Evolutionary conservation across 78 protist genomes (phyloP).

Genomic region (Dictyostelium firmibasis): DNA sequence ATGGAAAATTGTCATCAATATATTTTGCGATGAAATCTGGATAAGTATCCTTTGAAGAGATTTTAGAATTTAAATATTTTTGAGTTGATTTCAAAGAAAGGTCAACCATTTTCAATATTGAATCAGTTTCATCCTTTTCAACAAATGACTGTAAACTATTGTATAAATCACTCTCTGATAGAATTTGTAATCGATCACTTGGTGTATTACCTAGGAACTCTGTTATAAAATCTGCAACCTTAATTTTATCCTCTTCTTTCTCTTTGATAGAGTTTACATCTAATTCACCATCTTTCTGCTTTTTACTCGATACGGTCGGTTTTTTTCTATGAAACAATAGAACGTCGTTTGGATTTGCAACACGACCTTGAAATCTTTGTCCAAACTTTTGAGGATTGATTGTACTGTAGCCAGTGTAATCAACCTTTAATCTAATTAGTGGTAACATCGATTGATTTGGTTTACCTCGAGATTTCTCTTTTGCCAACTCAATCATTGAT

Average conservation of each 20-base stretch:
- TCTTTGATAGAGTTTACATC: background rate
- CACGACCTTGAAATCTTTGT: slow-evolving; percentile 76
- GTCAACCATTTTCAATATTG: slow-evolving; percentile 43
- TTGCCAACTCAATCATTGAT: slow-evolving; percentile 8
- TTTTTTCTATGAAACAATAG: slow-evolving; percentile 75
- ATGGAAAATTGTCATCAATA: slow-evolving; percentile 42
- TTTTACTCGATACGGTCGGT: background rate
- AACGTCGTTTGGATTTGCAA: slow-evolving; percentile 90
- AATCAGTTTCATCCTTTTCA: slow-evolving; percentile 72
- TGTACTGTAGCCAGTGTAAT: slow-evolving; percentile 74
- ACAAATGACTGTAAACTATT: slow-evolving; percentile 66
- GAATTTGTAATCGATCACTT: slow-evolving; percentile 5
- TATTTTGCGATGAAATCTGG: background rate
- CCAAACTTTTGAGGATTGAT: slow-evolving; percentile 87
- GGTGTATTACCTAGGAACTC: slow-evolving; percentile 65
- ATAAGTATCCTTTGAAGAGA: slow-evolving; percentile 12
- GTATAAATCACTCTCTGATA: slow-evolving; percentile 69
- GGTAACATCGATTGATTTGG: slow-evolving; percentile 43
- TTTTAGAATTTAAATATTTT: background rate
- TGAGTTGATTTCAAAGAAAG: background rate
- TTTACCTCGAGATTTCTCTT: slow-evolving; percentile 1
- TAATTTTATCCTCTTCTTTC: slow-evolving; percentile 47
- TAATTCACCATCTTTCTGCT: background rate
- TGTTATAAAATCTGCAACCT: slow-evolving; percentile 66
- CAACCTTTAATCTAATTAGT: slow-evolving; percentile 68